phyloP scores from a whole-genome alignment of 1,139 yeast genomes.

The Yamadazyma diospyri region DNA sequence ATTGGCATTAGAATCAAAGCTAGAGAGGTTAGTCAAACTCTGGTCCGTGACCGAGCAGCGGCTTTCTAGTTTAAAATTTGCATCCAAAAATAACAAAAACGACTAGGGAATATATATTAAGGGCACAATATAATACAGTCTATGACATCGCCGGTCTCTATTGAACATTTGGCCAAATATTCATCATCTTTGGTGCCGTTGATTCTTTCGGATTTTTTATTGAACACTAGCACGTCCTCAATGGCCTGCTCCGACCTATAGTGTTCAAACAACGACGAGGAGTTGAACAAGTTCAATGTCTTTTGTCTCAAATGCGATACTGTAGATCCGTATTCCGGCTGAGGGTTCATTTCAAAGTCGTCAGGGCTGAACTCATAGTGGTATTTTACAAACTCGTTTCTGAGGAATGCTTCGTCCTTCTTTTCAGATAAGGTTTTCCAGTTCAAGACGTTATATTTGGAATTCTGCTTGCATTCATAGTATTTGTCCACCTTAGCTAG shows the following conservation, averaged over 20 bases:
- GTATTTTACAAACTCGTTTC: conserved; percentile 46
- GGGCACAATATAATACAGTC: conserved; percentile 38
- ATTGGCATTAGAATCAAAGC: conserved; percentile 40
- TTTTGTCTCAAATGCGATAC: conserved; percentile 58
- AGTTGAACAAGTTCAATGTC: conserved; percentile 49
- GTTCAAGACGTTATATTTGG: conserved; percentile 25
- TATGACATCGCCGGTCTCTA: conserved; percentile 65
- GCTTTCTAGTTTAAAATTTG: conserved; percentile 31
- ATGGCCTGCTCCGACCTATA: conserved; percentile 18
- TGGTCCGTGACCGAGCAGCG: conserved; percentile 63
- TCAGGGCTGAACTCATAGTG: conserved; percentile 81
- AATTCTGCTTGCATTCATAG: conserved; percentile 25
- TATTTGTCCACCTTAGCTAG: conserved; percentile 21
- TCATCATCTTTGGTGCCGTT: conserved; percentile 32
- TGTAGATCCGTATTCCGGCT: conserved; percentile 70
- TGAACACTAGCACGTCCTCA: conserved; percentile 27
- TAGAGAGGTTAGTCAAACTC: conserved; percentile 54
- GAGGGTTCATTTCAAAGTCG: conserved; percentile 56
- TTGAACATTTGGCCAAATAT: conserved; percentile 57
- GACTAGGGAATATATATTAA: background rate
- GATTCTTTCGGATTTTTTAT: conserved; percentile 26
- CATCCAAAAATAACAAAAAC: background rate
- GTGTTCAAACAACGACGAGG: conserved; percentile 42
- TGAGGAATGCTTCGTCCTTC: conserved; percentile 20
- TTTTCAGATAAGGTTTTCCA: conserved; percentile 26